A percentile compares a stretch with the other conserved stretches of the same genome.
Evolutionary conservation across 2,329 filamentous ascomycete genomes (phyloP).

Genomic region (Neofusicoccum parvum): DNA sequence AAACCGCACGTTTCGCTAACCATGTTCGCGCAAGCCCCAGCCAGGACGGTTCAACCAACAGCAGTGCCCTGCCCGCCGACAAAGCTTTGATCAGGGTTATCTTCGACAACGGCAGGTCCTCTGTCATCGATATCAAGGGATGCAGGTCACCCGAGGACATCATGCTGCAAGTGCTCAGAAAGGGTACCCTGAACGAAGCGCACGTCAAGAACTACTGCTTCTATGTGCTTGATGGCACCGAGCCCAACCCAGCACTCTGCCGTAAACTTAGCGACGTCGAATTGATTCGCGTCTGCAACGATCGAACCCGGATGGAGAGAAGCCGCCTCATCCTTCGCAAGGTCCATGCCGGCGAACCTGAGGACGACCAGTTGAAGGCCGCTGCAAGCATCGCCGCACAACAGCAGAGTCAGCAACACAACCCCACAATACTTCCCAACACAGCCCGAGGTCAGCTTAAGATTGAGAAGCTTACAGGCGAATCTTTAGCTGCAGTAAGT

Average conservation of each 20-base stretch:
- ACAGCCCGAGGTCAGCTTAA: slow-evolving; percentile 84
- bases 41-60: slow-evolving; percentile 72
- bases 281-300: slow-evolving; percentile 86
- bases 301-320: slow-evolving; percentile 79
- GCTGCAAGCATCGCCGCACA: slow-evolving; percentile 89
- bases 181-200: slow-evolving; percentile 84
- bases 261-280: slow-evolving; percentile 84
- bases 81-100: slow-evolving; percentile 92
- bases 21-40: slow-evolving; percentile 82
- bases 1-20: slow-evolving; percentile 55
- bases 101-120: slow-evolving; percentile 86
- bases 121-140: slow-evolving; percentile 89
- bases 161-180: slow-evolving; percentile 83
- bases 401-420: slow-evolving; percentile 71
- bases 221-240: slow-evolving; percentile 84
- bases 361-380: slow-evolving; percentile 80
- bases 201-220: slow-evolving; percentile 97
- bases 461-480: slow-evolving; percentile 85
- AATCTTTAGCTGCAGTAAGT: slow-evolving; percentile 81
- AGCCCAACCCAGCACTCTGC: slow-evolving; percentile 79
- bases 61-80: slow-evolving; percentile 80
- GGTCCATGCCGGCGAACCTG: slow-evolving; percentile 89
- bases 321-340: slow-evolving; percentile 89
- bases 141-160: slow-evolving; percentile 93
- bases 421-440: slow-evolving; percentile 53